A percentile compares a stretch with the other conserved stretches of the same genome.
Conservation (phyloP, 345 rosid species). For the Gossypium arboreum region DNA sequence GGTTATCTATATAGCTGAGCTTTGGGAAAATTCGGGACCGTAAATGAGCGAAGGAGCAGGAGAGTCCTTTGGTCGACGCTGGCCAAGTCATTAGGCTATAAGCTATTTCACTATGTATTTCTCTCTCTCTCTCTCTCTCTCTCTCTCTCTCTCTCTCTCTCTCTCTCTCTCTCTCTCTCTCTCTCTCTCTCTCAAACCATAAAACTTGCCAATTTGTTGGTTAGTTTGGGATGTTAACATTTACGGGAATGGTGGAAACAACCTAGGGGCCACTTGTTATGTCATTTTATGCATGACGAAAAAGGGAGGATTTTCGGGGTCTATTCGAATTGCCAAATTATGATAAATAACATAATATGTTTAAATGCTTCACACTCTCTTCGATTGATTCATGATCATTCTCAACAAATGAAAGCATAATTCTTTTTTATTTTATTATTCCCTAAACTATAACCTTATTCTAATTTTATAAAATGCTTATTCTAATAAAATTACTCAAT, state of each 20-base stretch:
- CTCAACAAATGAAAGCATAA: neutral
- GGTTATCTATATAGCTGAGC: neutral
- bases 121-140: rapidly evolving
- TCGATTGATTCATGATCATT: neutral
- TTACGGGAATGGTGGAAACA: neutral
- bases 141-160: too few relatives aligned
- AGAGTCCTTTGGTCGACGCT: conserved; percentile 8
- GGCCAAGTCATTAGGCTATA: conserved; percentile 6
- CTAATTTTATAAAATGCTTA: neutral
- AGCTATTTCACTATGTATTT: too few relatives aligned
- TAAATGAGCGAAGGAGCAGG: conserved; percentile 3
- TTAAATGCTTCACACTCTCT: neutral
- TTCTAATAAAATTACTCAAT: neutral
- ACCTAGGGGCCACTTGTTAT: neutral
- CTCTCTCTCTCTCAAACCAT: too few relatives aligned
- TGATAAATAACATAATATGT: neutral
- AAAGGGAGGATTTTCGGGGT: neutral
- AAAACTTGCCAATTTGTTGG: too few relatives aligned
- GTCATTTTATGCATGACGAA: neutral
- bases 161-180: too few relatives aligned
- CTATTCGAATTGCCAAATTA: neutral
- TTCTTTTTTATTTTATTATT: neutral
- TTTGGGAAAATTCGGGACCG: neutral
- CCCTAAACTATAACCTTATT: too few relatives aligned
- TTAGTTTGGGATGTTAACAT: neutral